Evolutionary conservation across 2,329 filamentous ascomycete species (phyloP).

Genomic region (Penicillium frequentans): DNA sequence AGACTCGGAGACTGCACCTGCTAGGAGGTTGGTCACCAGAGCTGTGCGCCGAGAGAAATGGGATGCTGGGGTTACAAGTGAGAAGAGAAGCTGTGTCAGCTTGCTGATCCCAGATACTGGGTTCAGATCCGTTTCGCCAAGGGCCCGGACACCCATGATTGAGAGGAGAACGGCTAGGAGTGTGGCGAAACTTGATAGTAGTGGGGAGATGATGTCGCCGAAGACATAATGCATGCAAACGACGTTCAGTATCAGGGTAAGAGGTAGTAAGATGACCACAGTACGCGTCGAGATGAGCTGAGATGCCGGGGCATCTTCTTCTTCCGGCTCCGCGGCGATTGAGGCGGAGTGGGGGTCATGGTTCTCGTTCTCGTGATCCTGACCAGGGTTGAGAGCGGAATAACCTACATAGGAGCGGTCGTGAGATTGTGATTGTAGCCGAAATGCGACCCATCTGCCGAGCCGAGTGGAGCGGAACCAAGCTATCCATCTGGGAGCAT

Average conservation of each 20-base stretch:
- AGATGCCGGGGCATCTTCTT: constrained; percentile 78
- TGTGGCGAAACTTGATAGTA: constrained; percentile 74
- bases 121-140: constrained; percentile 87
- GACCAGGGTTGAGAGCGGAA: constrained; percentile 25
- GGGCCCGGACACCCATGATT: constrained; percentile 64
- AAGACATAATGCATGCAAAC: constrained; percentile 80
- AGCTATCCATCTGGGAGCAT: constrained; percentile 41
- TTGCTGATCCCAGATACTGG: constrained; percentile 97
- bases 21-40: constrained; percentile 92
- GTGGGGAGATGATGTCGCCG: constrained; percentile 74
- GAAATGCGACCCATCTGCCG: constrained; percentile 28
- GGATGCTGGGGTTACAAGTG: constrained; percentile 77
- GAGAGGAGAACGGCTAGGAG: constrained; percentile 73
- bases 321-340: constrained; percentile 34
- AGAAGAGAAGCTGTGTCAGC: constrained; percentile 92
- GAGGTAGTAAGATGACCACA: constrained; percentile 71
- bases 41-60: constrained; percentile 75
- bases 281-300: constrained; percentile 74
- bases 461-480: constrained; percentile 29
- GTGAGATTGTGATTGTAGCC: constrained; percentile 11
- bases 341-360: constrained; percentile 1
- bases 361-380: constrained; percentile 9
- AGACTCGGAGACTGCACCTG: constrained; percentile 81
- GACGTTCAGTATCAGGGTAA: constrained; percentile 79
- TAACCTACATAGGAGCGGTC: constrained; percentile 32